phyloP scores from a whole-genome alignment of 1,284 basidiomycete genomes.

The Veloboletus limbatus region DNA sequence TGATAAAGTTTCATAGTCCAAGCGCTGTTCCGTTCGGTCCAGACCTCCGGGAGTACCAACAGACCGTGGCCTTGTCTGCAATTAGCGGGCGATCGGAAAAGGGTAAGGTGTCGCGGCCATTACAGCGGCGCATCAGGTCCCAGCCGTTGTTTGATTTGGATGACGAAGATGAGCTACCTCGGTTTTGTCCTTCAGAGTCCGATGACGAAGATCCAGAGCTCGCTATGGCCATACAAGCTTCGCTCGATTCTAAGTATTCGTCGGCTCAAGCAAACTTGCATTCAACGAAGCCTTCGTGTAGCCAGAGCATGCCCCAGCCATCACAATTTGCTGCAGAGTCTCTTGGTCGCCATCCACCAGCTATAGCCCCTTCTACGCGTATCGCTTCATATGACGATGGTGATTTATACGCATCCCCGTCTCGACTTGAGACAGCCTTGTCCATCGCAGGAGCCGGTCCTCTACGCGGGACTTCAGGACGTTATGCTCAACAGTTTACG shows the following conservation, averaged over 20 bases:
- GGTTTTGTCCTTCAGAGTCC: slow-evolving; percentile 30
- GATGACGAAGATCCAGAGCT: slow-evolving; percentile 56
- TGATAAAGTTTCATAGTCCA: slow-evolving; percentile 34
- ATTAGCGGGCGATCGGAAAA: slow-evolving; percentile 52
- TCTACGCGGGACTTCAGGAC: slow-evolving; percentile 28
- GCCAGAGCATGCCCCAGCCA: slow-evolving; percentile 3
- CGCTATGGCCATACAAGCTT: slow-evolving; percentile 58
- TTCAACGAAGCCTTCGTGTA: slow-evolving; percentile 5
- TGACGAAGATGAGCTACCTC: slow-evolving; percentile 43
- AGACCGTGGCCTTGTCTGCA: slow-evolving; percentile 63
- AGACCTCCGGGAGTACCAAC: slow-evolving; percentile 67
- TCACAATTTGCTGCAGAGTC: slow-evolving; percentile 4
- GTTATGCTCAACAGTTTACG: slow-evolving; percentile 7
- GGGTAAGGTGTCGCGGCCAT: slow-evolving; percentile 34
- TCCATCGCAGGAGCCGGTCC: slow-evolving; percentile 58
- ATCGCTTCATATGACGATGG: slow-evolving; percentile 29
- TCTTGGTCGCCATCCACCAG: slow-evolving; percentile 1
- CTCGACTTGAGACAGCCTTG: slow-evolving; percentile 59
- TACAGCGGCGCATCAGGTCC: slow-evolving; percentile 33
- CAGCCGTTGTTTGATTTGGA: slow-evolving; percentile 57
- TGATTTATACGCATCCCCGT: slow-evolving; percentile 47
- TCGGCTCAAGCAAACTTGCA: not conserved
- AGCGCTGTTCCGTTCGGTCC: slow-evolving; percentile 44
- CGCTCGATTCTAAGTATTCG: slow-evolving; percentile 36
- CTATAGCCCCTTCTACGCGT: slow-evolving; percentile 8